These are phyloP conservation scores for Russula olivacea DNA, from an alignment of 768 basidiomycete species.

Conservation along the genomic window DNA sequence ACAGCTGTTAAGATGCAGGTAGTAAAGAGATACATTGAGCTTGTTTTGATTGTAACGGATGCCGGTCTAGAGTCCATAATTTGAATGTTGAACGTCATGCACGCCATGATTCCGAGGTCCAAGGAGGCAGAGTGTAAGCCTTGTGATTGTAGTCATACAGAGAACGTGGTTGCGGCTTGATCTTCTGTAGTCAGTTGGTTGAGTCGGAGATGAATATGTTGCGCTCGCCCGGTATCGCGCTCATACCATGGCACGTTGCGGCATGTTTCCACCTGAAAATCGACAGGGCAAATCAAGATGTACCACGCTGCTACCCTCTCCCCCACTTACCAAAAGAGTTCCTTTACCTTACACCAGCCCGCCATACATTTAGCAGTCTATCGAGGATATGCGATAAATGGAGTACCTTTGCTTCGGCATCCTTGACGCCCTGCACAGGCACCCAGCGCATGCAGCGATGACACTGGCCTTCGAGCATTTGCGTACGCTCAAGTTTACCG, in stretches of 20 bases:
- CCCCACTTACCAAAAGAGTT: conserved; percentile 64
- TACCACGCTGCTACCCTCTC: no score
- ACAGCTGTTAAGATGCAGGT: background rate
- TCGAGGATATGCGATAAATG: background rate
- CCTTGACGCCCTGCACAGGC: conserved; percentile 64
- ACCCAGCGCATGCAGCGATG: conserved; percentile 75
- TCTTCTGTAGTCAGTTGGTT: conserved; percentile 29
- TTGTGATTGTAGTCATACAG: background rate
- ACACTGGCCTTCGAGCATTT: conserved; percentile 66
- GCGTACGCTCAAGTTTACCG: conserved; percentile 53
- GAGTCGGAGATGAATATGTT: conserved; percentile 52
- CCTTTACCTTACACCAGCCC: conserved; percentile 48
- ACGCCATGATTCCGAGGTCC: background rate
- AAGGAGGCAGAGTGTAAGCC: background rate
- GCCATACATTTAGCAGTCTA: background rate
- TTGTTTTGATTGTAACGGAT: background rate
- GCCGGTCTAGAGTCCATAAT: background rate
- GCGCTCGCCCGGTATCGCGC: conserved; percentile 48
- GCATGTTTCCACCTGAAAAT: conserved; percentile 77
- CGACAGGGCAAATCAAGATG: background rate
- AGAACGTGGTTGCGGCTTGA: background rate
- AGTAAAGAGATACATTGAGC: background rate
- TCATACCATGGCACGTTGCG: conserved; percentile 62
- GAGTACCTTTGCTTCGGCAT: conserved; percentile 62
- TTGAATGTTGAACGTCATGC: background rate